Evolutionary conservation across 2,329 filamentous ascomycete species (phyloP).

Genomic region (Lomentospora prolificans): DNA sequence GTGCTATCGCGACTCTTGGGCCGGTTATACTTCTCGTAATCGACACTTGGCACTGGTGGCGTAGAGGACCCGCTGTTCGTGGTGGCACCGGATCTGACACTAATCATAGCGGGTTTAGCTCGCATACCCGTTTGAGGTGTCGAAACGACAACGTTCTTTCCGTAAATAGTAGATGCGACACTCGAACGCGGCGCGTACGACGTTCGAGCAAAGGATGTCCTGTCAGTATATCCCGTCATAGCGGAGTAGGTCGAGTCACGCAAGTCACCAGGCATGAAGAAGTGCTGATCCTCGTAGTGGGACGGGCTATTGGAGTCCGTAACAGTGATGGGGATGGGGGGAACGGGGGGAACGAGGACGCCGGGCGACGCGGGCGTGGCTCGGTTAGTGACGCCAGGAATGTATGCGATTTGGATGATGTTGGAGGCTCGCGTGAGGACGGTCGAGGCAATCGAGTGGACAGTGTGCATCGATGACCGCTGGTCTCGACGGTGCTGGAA

Average conservation of each 20-base stretch:
- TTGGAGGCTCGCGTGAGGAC: conserved; percentile 94
- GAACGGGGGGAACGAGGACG: conserved; percentile 80
- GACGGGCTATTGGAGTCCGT: conserved; percentile 39
- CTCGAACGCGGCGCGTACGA: conserved; percentile 56
- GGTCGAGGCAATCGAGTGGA: conserved; percentile 86
- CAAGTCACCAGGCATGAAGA: conserved; percentile 85
- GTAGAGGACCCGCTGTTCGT: conserved; percentile 42
- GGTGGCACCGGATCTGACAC: conserved; percentile 64
- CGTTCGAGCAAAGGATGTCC: conserved; percentile 50
- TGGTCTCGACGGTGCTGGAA: conserved; percentile 44
- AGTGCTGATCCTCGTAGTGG: conserved; percentile 68
- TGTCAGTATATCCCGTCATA: conserved; percentile 53
- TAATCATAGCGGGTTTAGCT: conserved; percentile 85
- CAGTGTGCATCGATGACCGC: conserved; percentile 73
- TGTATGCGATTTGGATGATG: conserved; percentile 98
- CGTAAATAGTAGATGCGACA: conserved; percentile 89
- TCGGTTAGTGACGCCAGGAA: conserved; percentile 90
- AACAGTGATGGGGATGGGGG: conserved; percentile 68
- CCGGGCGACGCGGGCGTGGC: conserved; percentile 75
- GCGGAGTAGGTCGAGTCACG: conserved; percentile 86
- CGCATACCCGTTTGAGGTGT: conserved; percentile 81
- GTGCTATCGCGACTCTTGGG: conserved; percentile 47
- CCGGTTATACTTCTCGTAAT: conserved; percentile 47
- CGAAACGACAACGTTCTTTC: conserved; percentile 74
- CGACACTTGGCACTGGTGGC: conserved; percentile 65